Percentiles rank a stretch among this genome's conserved stretches.
phyloP scores from a whole-genome alignment of 2,329 filamentous ascomycete genomes.

The Trichophyton rubrum region DNA sequence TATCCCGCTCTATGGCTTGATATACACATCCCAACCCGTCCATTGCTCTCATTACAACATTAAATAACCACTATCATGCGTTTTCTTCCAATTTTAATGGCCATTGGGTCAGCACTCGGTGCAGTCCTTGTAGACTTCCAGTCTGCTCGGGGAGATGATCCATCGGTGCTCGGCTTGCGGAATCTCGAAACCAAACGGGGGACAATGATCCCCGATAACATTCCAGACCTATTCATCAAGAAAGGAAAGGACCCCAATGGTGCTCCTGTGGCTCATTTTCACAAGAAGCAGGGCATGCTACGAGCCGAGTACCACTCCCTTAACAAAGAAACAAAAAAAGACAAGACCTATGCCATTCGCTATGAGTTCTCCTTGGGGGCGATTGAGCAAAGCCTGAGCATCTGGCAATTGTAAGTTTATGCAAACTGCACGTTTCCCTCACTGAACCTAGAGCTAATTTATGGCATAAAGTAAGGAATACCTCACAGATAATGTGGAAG shows the following conservation, averaged over 20 bases:
- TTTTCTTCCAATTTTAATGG: slow-evolving; percentile 4
- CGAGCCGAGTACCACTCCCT: slow-evolving; percentile 10
- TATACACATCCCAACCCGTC: not conserved
- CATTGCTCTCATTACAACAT: not conserved
- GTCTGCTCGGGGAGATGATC: slow-evolving; percentile 8
- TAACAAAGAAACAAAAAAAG: slow-evolving; percentile 7
- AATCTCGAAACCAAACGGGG: slow-evolving; percentile 10
- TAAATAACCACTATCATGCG: slow-evolving; percentile 5
- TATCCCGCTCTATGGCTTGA: not conserved
- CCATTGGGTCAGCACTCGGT: slow-evolving; percentile 2
- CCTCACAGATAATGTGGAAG: slow-evolving; percentile 7
- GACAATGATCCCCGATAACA: slow-evolving; percentile 6
- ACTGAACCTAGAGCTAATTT: not conserved
- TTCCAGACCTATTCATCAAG: slow-evolving; percentile 8
- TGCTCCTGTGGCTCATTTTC: slow-evolving; percentile 7
- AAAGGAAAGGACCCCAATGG: slow-evolving; percentile 10
- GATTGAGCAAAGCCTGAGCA: slow-evolving; percentile 8
- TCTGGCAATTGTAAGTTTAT: slow-evolving; percentile 11
- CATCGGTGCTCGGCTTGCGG: slow-evolving; percentile 6
- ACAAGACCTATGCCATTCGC: slow-evolving; percentile 10
- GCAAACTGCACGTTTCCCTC: not conserved
- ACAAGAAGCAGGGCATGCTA: slow-evolving; percentile 9
- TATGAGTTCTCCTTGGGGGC: slow-evolving; percentile 10
- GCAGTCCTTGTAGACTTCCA: slow-evolving; percentile 10
- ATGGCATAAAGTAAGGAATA: slow-evolving; percentile 10